Evolutionary conservation across 352 stramenopile species (phyloP).

Genomic region (Phytophthora chlamydospora): DNA sequence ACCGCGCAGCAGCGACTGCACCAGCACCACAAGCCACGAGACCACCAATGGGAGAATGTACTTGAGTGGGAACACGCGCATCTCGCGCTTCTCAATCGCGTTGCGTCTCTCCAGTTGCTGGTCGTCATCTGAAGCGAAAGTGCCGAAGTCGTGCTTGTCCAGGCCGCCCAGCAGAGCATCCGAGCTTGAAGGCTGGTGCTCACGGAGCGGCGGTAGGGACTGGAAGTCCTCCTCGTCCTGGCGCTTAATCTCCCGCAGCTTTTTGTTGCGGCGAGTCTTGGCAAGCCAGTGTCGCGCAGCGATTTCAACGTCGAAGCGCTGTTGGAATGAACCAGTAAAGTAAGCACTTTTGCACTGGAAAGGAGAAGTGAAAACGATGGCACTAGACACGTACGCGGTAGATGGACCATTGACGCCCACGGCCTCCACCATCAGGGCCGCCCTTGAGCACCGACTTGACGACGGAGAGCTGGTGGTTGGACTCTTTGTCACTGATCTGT

Average conservation of each 20-base stretch:
- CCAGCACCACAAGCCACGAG: slow-evolving; percentile 75
- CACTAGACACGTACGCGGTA: slow-evolving; percentile 49
- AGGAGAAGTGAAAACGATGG: neutral
- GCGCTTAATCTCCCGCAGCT: slow-evolving; percentile 41
- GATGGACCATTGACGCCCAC: slow-evolving; percentile 68
- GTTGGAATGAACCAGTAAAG: neutral
- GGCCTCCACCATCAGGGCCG: slow-evolving; percentile 44
- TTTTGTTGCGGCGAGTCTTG: slow-evolving; percentile 66
- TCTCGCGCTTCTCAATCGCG: slow-evolving; percentile 55
- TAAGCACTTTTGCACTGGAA: neutral
- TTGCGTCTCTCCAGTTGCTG: slow-evolving; percentile 41
- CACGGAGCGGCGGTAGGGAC: slow-evolving; percentile 52
- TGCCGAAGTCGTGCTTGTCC: slow-evolving; percentile 47
- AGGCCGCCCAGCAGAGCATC: slow-evolving; percentile 25
- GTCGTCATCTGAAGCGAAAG: slow-evolving; percentile 54
- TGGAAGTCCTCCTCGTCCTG: slow-evolving; percentile 75
- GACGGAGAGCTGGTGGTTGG: slow-evolving; percentile 39
- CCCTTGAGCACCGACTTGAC: slow-evolving; percentile 65
- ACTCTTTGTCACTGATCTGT: slow-evolving; percentile 70
- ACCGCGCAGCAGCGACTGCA: slow-evolving; percentile 75
- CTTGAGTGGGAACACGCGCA: slow-evolving; percentile 56
- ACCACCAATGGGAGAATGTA: slow-evolving; percentile 62
- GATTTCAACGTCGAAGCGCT: slow-evolving; percentile 73
- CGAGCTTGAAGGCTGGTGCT: slow-evolving; percentile 33
- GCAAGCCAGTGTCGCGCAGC: slow-evolving; percentile 67